Evolutionary conservation across 306 rosid species (phyloP).

Genomic region (Mimosa bimucronata): DNA sequence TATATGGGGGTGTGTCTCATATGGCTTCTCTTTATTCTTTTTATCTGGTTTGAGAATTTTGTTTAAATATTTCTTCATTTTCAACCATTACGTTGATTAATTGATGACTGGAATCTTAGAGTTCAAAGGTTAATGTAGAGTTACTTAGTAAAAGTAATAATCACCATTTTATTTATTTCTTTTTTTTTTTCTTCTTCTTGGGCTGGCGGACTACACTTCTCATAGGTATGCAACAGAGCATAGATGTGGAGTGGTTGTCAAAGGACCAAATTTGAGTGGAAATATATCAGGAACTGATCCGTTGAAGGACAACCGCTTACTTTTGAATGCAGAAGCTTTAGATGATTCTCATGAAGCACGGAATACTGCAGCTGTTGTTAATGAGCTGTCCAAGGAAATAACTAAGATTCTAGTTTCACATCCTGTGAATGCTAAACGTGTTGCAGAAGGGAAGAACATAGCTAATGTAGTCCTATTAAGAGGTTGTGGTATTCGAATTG

Average conservation of each 20-base stretch:
- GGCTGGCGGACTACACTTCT: conserved; percentile 1
- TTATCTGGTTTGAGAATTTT: conserved; percentile 28
- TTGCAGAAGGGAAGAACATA: conserved; percentile 82
- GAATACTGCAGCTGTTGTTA: conserved; percentile 84
- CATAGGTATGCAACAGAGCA: conserved; percentile 96
- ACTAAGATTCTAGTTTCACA: conserved; percentile 82
- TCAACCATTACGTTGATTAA: conserved; percentile 12
- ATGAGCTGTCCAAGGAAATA: conserved; percentile 88
- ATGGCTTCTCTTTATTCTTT: conserved; percentile 14
- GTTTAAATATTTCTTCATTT: conserved; percentile 10
- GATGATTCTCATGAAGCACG: conserved; percentile 81
- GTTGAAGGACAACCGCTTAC: conserved; percentile 88
- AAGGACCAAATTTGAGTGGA: conserved; percentile 91
- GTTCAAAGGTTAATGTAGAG: conserved; percentile 24
- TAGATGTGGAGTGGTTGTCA: conserved; percentile 96
- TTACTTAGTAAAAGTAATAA: conserved; percentile 14
- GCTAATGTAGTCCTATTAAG: conserved; percentile 92
- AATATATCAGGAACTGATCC: conserved; percentile 97
- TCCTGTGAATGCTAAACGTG: conserved; percentile 81
- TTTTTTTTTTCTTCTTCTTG: background rate
- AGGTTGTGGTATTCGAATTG: conserved; percentile 95
- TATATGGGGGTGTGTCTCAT: background rate
- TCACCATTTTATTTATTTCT: conserved; percentile 3
- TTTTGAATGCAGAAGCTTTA: conserved; percentile 85
- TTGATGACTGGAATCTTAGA: conserved; percentile 1